Evolutionary conservation across 495 filamentous ascomycete genomes (phyloP).

Genomic region (Physcia stellaris): DNA sequence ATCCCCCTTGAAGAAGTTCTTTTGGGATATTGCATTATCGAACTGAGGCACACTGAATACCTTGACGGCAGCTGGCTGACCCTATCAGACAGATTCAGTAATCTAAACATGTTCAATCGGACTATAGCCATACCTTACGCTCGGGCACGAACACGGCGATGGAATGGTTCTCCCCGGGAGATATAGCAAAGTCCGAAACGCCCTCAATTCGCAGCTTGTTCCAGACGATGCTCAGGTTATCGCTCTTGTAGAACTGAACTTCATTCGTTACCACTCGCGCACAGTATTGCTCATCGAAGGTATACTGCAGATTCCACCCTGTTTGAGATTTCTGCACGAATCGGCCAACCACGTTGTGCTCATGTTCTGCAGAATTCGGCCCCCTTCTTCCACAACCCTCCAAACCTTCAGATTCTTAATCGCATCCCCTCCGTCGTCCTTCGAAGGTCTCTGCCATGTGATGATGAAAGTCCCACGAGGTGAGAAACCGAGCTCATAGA

Average conservation of each 20-base stretch:
- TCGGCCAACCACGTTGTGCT: slow-evolving; percentile 62
- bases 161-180: slow-evolving; percentile 75
- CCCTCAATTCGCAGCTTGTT: slow-evolving; percentile 90
- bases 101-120: neutral
- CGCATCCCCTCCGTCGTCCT: slow-evolving; percentile 85
- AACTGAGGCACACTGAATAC: slow-evolving; percentile 88
- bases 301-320: slow-evolving; percentile 97
- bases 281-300: slow-evolving; percentile 79
- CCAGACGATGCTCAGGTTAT: slow-evolving; percentile 75
- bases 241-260: slow-evolving; percentile 89
- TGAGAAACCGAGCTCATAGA: slow-evolving; percentile 90
- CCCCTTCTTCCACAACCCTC: slow-evolving; percentile 50
- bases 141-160: slow-evolving; percentile 91
- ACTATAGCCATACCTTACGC: slow-evolving; percentile 52
- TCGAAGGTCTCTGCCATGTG: slow-evolving; percentile 87
- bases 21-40: slow-evolving; percentile 68
- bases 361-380: slow-evolving; percentile 18
- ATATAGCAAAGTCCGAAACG: slow-evolving; percentile 76
- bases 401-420: slow-evolving; percentile 95
- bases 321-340: slow-evolving; percentile 94
- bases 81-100: slow-evolving; percentile 31
- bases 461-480: slow-evolving; percentile 83
- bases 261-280: slow-evolving; percentile 91
- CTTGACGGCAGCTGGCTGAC: slow-evolving; percentile 83
- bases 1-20: slow-evolving; percentile 98